Conservation (phyloP, 495 filamentous ascomycete genomes). For the Hyphodiscus hymeniophilus region DNA sequence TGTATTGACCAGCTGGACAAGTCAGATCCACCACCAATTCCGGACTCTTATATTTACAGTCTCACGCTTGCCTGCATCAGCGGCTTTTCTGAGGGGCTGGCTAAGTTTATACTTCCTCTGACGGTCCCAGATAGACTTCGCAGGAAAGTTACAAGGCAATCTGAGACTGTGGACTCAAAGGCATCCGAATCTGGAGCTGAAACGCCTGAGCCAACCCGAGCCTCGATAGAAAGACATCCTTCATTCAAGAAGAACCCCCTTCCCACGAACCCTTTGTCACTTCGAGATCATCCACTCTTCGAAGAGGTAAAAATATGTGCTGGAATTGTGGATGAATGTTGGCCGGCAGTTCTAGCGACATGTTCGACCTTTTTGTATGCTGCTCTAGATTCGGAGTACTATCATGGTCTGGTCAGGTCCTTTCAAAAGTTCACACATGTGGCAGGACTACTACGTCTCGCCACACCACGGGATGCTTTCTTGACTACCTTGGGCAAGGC, state of each 20-base stretch:
- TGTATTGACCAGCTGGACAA: constrained; percentile 96
- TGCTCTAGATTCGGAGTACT: constrained; percentile 87
- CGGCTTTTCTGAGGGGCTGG: constrained; percentile 80
- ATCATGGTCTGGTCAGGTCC: constrained; percentile 82
- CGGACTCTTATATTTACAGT: constrained; percentile 90
- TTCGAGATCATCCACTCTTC: constrained; percentile 63
- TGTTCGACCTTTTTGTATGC: constrained; percentile 94
- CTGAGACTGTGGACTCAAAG: constrained; percentile 29
- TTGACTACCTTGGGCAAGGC: constrained; percentile 89
- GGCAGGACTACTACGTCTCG: constrained; percentile 74
- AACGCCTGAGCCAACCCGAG: constrained; percentile 31
- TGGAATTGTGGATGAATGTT: constrained; percentile 79
- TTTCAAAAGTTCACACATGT: constrained; percentile 97
- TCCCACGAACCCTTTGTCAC: constrained; percentile 69
- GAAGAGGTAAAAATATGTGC: constrained; percentile 66
- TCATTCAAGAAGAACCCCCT: constrained; percentile 52
- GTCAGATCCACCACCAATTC: constrained; percentile 68
- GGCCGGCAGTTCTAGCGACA: constrained; percentile 89
- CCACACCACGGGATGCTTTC: constrained; percentile 87
- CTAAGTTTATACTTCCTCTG: constrained; percentile 84
- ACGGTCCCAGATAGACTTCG: constrained; percentile 57
- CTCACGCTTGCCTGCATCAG: constrained; percentile 83
- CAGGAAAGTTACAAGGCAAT: constrained; percentile 37
- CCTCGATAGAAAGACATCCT: constrained; percentile 32
- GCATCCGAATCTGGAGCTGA: constrained; percentile 23